Base-by-base conservation (phyloP, 768 basidiomycete genomes). In the Plicaturopsis crispa region DNA sequence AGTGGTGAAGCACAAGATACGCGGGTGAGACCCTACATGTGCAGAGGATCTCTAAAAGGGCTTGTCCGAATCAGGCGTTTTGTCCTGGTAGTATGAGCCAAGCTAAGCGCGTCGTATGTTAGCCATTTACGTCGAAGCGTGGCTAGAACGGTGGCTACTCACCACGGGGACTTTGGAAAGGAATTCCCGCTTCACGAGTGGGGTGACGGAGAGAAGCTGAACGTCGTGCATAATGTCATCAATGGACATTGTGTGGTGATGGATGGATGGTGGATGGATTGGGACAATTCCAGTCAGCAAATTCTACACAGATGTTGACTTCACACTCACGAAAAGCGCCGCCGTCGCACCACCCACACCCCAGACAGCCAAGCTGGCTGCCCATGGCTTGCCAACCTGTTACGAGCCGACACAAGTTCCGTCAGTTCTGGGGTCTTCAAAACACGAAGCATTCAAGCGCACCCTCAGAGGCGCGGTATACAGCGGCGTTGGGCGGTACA, bases 181-280 rank as follows among this genome's bases (percentile, higher is more conserved):
- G 44, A 90, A 53, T 52, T 78, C 82, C 30, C 79, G 77, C 62
- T 76, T 82, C 46, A 91, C 82, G 31, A 88, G 69, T n/a, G 88
- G 88, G 1, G 86, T 89, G 34, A 85, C 84, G 5, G 87, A 89
- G 36, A 89, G 70, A 24, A 89, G 46, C 83, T 87, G 51, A 26
- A 40, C 36, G 35, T 41, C 41, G 39, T 36, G 36, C 35, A 45
- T 24, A 36, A 19, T 12, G 32, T 43, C 8, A 42, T 30, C 41
- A 22, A 19, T 36, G 26, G 26, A 16, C n/a, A 38, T 26, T 33
- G 23, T 24, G 31, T 12, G 26, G 37, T 35, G 22, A n/a, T 24
- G 16, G 28, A 26, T 12, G 21, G n/a, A n/a, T n/a, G n/a, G n/a
- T n/a, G n/a, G n/a, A n/a, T n/a, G n/a, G n/a, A n/a, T n/a, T n/a